Evolutionary conservation across 495 filamentous ascomycete species (phyloP), one percentile per base, ranked within the genome.

Genomic region (Penicillium waksmanii): DNA sequence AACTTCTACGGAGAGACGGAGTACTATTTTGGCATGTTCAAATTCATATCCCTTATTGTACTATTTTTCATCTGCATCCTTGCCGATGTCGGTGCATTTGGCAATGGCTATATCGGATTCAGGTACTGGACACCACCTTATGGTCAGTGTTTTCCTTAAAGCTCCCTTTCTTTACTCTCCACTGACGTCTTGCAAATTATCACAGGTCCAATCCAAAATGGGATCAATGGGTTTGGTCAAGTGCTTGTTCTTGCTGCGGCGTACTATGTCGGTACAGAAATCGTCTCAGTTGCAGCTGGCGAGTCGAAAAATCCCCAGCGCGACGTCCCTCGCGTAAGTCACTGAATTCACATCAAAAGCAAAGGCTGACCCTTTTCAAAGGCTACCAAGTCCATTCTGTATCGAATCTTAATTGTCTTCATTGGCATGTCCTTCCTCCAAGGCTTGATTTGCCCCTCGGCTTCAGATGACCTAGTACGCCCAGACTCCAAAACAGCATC

Each of bases 11-110:
- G 51, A 31, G 51, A 54, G 15, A 54, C 23, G 13, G 35, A 54
- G 36, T 54, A 54, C 21, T 54, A 43, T 9, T 54, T 54, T 42
- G 51, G 18, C 36, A 54, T 54, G 51, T 54, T 54, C 51, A 54
- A 40, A 21, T 25, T 54, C 10, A 21, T 40, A 3, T 54, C 51
- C 5, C 36, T 54, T 7, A 27, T 54, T n/a, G 51, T 54, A 11
- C 51, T 48, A 3, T 42, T 40, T 21, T 54, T 43, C 15, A 54
- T 54, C 19, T 54, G 21, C n/a, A 54, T 54, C 11, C 36, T 38
- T 38, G 36, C 36, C 36, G 36, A 38, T 38, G 36, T 38, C 15
- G 36, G 36, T 9, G 36, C 36, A 3, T 38, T 38, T 38, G 36
- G 36, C 3, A 38, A 38, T n/a, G 36, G 36, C 11, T 38, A 38